Evolutionary conservation across 306 rosid genomes (phyloP).

Genomic region (apple (Malus domestica)): ASM211411v1 NC_041802.1:23176001-23176500

Average conservation of each 20-base stretch:
- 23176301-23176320: too few relatives aligned
- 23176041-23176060: conserved; percentile 7
- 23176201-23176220: conserved; percentile 52
- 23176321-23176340: background rate
- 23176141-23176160: conserved; percentile 1
- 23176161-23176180: conserved; percentile 27
- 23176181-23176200: conserved; percentile 32
- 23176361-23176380: background rate
- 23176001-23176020: background rate
- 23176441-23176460: background rate
- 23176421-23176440: background rate
- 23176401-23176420: background rate
- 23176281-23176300: conserved; percentile 37
- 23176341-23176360: background rate
- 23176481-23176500: background rate
- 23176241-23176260: conserved; percentile 45
- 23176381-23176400: background rate
- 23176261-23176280: conserved; percentile 40
- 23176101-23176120: conserved; percentile 28
- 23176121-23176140: conserved; percentile 29
- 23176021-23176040: background rate
- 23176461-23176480: background rate
- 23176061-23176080: conserved; percentile 37
- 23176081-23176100: conserved; percentile 40
- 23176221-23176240: conserved; percentile 32